Evolutionary conservation across 345 rosid species (phyloP).

Genomic region (Hibiscus syriacus): DNA sequence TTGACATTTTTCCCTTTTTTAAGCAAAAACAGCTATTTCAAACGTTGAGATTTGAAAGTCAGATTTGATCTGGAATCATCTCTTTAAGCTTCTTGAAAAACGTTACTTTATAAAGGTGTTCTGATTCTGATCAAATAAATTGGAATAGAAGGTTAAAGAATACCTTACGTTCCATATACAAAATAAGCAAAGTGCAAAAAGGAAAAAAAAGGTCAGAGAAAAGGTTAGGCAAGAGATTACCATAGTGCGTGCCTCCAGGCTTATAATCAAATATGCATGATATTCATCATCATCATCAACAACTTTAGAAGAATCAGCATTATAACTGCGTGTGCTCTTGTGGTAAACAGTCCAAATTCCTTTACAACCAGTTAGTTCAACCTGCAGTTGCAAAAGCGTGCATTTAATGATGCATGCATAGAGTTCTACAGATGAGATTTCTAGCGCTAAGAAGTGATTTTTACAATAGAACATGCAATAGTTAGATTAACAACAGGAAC

Average conservation of each 20-base stretch:
- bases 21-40: background rate
- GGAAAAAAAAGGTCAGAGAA: background rate
- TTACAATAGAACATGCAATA: background rate
- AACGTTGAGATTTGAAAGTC: background rate
- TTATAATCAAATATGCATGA: slow-evolving; percentile 97
- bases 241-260: slow-evolving; percentile 93
- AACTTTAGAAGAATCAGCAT: slow-evolving; percentile 59
- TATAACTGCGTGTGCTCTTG: slow-evolving; percentile 69
- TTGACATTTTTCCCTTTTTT: background rate
- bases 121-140: background rate
- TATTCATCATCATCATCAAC: slow-evolving; percentile 72
- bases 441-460: background rate
- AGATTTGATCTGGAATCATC: background rate
- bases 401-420: background rate
- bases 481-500: background rate
- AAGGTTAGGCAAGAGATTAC: slow-evolving; percentile 31
- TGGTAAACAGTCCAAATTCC: slow-evolving; percentile 99
- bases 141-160: background rate
- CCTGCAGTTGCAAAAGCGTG: slow-evolving; percentile 37
- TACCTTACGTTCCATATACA: background rate
- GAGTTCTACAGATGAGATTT: background rate
- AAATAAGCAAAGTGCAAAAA: background rate
- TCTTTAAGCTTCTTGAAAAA: background rate
- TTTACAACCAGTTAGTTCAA: slow-evolving; percentile 90
- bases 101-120: background rate